phyloP scores from a whole-genome alignment of 768 basidiomycete species.

The Suillus tomentosus region DNA sequence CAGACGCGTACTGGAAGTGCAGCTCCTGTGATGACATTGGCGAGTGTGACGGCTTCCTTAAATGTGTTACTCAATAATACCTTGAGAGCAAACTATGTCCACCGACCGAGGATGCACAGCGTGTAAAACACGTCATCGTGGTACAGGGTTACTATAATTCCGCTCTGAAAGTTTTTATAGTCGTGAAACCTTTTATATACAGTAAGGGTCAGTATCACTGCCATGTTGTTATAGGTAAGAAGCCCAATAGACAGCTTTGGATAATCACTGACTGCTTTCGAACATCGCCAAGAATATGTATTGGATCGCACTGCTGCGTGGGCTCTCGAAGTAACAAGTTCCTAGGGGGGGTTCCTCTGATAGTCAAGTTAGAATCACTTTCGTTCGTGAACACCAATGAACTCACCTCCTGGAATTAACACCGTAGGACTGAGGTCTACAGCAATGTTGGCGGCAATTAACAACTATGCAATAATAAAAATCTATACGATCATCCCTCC shows the following conservation, averaged over 20 bases:
- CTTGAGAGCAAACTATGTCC: neutral
- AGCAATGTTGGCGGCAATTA: conserved; percentile 9
- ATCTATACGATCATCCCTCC: neutral
- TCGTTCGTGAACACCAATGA: neutral
- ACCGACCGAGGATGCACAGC: conserved; percentile 20
- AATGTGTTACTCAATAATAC: neutral
- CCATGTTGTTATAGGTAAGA: neutral
- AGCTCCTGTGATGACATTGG: conserved; percentile 14
- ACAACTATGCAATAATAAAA: conserved; percentile 7
- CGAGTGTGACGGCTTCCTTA: conserved; percentile 17
- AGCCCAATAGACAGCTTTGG: neutral
- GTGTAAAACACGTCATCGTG: conserved; percentile 23
- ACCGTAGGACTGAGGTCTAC: conserved; percentile 1
- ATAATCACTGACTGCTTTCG: neutral
- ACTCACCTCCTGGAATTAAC: conserved; percentile 13
- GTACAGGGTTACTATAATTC: conserved; percentile 17
- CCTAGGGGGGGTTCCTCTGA: neutral
- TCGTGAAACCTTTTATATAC: conserved; percentile 10
- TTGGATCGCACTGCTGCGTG: neutral
- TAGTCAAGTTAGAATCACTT: neutral
- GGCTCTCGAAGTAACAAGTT: neutral
- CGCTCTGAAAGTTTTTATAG: conserved; percentile 9
- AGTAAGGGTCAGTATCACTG: conserved; percentile 7
- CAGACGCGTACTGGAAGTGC: conserved; percentile 13
- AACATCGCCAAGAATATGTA: conserved; percentile 1